These are phyloP conservation scores for Pilobolus umbonatus DNA, from an alignment of 192 early-diverging fungal species.

Conservation along the genomic window DNA sequence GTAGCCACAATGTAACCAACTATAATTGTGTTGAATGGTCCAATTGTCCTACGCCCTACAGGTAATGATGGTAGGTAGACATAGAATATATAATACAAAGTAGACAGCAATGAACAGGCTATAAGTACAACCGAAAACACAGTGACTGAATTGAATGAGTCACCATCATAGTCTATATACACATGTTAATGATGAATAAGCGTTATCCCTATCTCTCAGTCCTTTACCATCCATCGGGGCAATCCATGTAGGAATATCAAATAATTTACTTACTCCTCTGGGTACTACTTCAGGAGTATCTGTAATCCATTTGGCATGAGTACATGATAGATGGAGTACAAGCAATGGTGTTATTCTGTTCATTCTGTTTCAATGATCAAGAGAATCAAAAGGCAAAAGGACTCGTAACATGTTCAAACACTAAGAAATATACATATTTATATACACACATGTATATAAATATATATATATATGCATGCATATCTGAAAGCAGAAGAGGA, in stretches of 20 bases:
- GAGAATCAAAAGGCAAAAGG: no score
- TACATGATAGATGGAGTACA: no score
- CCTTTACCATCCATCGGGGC: conserved; percentile 12
- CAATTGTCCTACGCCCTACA: neutral
- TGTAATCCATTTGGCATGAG: neutral
- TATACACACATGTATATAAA: no score
- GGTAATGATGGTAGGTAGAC: neutral
- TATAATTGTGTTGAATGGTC: neutral
- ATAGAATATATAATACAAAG: neutral
- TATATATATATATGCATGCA: no score
- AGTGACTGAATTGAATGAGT: neutral
- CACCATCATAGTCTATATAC: conserved; percentile 1
- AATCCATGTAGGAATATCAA: conserved; percentile 14
- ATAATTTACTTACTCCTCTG: neutral
- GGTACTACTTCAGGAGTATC: neutral
- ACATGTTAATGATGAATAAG: neutral
- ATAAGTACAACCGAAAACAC: neutral
- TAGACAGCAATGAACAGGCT: neutral
- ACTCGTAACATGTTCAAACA: no score
- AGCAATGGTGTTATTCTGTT: no score
- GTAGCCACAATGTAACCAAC: conserved; percentile 7
- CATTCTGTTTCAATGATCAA: no score
- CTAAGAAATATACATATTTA: no score
- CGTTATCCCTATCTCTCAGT: neutral
- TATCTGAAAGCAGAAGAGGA: no score